phyloP scores from a whole-genome alignment of 495 filamentous ascomycete species.

The Penicillium cataractarum region DNA sequence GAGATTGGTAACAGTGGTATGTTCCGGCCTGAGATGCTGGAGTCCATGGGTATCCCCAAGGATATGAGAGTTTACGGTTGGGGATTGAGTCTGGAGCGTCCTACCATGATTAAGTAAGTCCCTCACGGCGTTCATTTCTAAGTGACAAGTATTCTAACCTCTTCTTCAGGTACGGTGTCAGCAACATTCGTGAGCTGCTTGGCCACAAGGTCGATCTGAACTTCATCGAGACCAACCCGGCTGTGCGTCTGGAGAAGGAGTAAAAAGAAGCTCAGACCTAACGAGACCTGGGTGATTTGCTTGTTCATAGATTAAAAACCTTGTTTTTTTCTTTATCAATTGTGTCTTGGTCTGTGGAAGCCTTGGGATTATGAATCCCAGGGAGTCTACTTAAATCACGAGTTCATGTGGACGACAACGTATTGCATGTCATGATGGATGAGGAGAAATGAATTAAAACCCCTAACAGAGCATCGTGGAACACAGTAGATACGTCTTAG shows the following conservation, averaged over 20 bases:
- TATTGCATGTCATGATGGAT: constrained; percentile 34
- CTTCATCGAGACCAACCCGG: constrained; percentile 82
- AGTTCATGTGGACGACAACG: constrained; percentile 31
- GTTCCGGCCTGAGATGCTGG: constrained; percentile 97
- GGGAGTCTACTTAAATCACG: constrained; percentile 23
- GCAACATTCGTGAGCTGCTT: constrained; percentile 81
- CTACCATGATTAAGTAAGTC: constrained; percentile 93
- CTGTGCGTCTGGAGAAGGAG: constrained; percentile 76
- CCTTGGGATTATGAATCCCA: constrained; percentile 3
- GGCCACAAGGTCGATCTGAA: constrained; percentile 84
- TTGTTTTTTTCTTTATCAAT: constrained; percentile 12
- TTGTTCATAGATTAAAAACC: constrained; percentile 27
- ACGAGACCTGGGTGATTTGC: constrained; percentile 14
- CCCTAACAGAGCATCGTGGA: background rate
- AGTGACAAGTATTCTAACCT: constrained; percentile 11
- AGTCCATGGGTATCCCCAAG: constrained; percentile 85
- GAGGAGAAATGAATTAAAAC: constrained; percentile 34
- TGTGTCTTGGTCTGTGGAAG: constrained; percentile 28
- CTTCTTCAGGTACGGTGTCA: constrained; percentile 66
- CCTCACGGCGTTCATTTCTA: background rate
- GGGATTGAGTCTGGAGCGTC: constrained; percentile 87
- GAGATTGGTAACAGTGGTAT: constrained; percentile 98
- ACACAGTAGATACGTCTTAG: background rate
- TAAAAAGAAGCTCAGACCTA: constrained; percentile 39
- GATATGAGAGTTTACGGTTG: constrained; percentile 89